Evolutionary conservation across 2,329 filamentous ascomycete species (phyloP).

Genomic region (Coccinonectria pachysandricola): DNA sequence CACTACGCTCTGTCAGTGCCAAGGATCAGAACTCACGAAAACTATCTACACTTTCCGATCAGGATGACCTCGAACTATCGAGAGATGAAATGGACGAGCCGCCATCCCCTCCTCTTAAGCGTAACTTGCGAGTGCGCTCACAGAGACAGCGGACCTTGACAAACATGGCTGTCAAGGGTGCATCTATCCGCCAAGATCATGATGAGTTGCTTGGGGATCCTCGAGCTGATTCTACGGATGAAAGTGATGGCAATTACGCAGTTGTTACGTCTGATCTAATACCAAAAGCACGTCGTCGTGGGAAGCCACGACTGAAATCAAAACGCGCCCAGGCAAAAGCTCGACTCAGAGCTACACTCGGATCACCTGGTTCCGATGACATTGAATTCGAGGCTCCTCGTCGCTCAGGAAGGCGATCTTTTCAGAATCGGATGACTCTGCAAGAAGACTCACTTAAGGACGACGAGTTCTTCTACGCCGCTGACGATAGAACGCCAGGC

Average conservation of each 20-base stretch:
- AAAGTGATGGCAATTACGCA: conserved; percentile 25
- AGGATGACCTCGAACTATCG: conserved; percentile 2
- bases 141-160: conserved; percentile 16
- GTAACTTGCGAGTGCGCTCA: conserved; percentile 18
- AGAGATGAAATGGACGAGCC: conserved; percentile 13
- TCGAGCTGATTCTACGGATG: conserved; percentile 18
- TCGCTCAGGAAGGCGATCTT: conserved; percentile 39
- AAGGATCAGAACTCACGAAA: too few species aligned
- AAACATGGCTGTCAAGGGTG: conserved; percentile 15
- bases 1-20: conserved; percentile 19
- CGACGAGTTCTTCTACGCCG: conserved; percentile 44
- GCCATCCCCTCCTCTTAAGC: too few species aligned
- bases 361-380: conserved; percentile 28
- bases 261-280: conserved; percentile 29
- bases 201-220: conserved; percentile 25
- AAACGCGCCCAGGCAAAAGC: conserved; percentile 12
- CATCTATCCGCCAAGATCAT: conserved; percentile 13
- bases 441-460: conserved; percentile 45
- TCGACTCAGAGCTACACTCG: too few species aligned
- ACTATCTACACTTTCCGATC: background rate
- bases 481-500: conserved; percentile 33
- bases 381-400: conserved; percentile 45
- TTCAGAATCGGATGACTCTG: conserved; percentile 34
- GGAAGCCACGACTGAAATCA: conserved; percentile 11
- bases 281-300: conserved; percentile 13